Percentiles rank a stretch among this genome's conserved stretches.
phyloP scores from a whole-genome alignment of 2,329 filamentous ascomycete species.

The Coleophoma cylindrospora region DNA sequence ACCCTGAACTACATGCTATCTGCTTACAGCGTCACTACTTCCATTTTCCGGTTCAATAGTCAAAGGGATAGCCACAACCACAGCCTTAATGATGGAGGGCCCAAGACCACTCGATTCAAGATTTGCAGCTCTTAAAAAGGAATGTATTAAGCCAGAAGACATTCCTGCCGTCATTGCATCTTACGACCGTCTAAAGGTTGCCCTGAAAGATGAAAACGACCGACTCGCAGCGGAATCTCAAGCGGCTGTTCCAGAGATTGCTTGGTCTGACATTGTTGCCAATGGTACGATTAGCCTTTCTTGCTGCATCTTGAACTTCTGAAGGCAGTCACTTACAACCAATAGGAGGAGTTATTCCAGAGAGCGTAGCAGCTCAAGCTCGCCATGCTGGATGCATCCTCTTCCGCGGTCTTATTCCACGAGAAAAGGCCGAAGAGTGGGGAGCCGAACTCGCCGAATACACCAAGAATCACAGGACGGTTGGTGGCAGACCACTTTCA shows the following conservation, averaged over 20 bases:
- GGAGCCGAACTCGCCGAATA: not conserved
- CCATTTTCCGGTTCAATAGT: not conserved
- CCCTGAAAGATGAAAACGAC: not conserved
- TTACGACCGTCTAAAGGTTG: not conserved
- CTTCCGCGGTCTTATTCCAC: not conserved
- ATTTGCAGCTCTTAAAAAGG: not conserved
- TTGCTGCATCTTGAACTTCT: not conserved
- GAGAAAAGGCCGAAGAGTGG: not conserved
- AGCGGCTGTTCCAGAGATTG: not conserved
- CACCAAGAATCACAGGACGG: not conserved
- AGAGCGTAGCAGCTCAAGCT: not conserved
- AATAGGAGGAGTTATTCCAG: not conserved
- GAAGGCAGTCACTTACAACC: not conserved
- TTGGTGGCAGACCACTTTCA: not conserved
- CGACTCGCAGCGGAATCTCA: not conserved
- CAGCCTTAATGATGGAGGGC: not conserved
- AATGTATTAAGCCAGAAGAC: not conserved
- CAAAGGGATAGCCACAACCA: not conserved
- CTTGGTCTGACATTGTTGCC: not conserved
- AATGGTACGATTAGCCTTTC: not conserved
- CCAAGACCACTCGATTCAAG: not conserved
- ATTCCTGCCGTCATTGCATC: not conserved
- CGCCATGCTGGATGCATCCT: not conserved
- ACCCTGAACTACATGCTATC: too few relatives aligned
- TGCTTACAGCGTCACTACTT: too few relatives aligned